A percentile compares a stretch with the other conserved stretches of the same genome.
Evolutionary conservation across 164 flowering plant species (phyloP).

Genomic region (Echeveria elegans): DNA sequence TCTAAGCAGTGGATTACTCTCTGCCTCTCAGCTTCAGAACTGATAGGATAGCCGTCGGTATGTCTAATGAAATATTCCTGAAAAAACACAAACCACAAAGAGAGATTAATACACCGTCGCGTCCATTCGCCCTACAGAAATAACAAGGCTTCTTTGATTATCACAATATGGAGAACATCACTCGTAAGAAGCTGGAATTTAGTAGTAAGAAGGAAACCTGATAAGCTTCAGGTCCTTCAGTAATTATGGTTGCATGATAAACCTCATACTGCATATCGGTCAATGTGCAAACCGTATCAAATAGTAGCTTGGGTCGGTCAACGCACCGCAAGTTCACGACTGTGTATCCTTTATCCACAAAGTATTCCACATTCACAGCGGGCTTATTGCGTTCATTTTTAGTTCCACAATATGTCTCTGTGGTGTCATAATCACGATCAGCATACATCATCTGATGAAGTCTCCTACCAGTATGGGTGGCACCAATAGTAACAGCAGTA

Average conservation of each 20-base stretch:
- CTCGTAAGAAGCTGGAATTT: too few species aligned
- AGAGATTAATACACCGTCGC: background rate
- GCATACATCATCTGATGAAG: slow-evolving; percentile 96
- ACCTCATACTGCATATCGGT: slow-evolving; percentile 95
- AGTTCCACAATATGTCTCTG: slow-evolving; percentile 18
- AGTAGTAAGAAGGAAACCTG: slow-evolving; percentile 42
- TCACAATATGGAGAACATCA: too few species aligned
- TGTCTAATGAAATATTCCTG: slow-evolving; percentile 91
- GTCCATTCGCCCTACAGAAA: too few species aligned
- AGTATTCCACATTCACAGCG: slow-evolving; percentile 56
- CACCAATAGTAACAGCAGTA: slow-evolving; percentile 59
- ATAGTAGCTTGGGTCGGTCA: slow-evolving; percentile 82
- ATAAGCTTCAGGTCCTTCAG: slow-evolving; percentile 75
- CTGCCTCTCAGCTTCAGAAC: slow-evolving; percentile 85
- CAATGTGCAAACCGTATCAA: slow-evolving; percentile 86
- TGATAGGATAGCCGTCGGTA: slow-evolving; percentile 73
- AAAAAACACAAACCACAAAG: background rate
- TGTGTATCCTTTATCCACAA: slow-evolving; percentile 64
- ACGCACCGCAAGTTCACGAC: slow-evolving; percentile 64
- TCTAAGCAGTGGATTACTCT: slow-evolving; percentile 75
- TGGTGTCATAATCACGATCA: slow-evolving; percentile 69
- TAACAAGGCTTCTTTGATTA: too few species aligned
- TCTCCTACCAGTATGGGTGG: slow-evolving; percentile 70
- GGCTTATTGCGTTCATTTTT: slow-evolving; percentile 35
- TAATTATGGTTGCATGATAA: slow-evolving; percentile 71